Conservation (phyloP, 257 asterid genomes). For the Solanum infundibuliforme region DNA sequence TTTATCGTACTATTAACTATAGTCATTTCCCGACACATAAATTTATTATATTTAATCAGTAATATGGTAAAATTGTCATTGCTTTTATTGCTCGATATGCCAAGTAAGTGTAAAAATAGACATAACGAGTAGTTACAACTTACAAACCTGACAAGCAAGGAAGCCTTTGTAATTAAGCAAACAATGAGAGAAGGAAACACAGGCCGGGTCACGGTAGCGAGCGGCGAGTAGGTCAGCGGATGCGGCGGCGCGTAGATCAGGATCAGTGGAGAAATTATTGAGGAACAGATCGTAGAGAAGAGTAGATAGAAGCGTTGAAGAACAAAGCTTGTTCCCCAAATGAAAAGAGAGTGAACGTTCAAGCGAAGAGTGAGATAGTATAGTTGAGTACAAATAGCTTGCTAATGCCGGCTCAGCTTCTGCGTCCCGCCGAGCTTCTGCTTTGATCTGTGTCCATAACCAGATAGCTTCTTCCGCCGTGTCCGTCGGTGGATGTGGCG, state of each 20-base stretch:
- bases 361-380: constrained; percentile 73
- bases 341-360: constrained; percentile 83
- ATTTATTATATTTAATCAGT: too few relatives aligned
- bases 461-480: constrained; percentile 50
- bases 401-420: constrained; percentile 88
- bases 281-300: constrained; percentile 76
- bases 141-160: constrained; percentile 34
- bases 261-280: constrained; percentile 55
- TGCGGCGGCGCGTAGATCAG: constrained; percentile 45
- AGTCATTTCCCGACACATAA: not conserved
- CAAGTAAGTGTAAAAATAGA: not conserved
- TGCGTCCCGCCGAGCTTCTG: constrained; percentile 77
- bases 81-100: not conserved
- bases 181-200: constrained; percentile 34
- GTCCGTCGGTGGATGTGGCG: constrained; percentile 29
- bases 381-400: constrained; percentile 73
- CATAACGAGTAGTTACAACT: not conserved
- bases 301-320: constrained; percentile 78
- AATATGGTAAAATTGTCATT: not conserved
- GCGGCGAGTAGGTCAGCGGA: constrained; percentile 27
- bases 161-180: constrained; percentile 35
- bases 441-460: constrained; percentile 65
- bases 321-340: constrained; percentile 84
- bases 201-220: constrained; percentile 31
- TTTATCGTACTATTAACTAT: not conserved